phyloP scores from a whole-genome alignment of 495 filamentous ascomycete genomes.

The Apiosordaria backusii region DNA sequence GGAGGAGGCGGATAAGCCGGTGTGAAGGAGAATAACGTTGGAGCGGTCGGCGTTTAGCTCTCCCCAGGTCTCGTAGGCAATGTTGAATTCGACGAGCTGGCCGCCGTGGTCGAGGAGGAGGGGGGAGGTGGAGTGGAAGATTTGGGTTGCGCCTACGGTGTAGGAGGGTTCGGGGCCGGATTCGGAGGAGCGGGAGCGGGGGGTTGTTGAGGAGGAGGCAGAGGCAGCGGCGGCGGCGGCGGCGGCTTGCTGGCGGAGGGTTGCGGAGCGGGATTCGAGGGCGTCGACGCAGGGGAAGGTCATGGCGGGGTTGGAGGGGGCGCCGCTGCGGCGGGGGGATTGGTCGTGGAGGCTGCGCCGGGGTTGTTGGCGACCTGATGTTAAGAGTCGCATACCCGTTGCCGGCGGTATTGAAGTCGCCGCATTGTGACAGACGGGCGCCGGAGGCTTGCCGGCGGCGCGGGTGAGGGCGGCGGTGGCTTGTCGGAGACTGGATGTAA shows the following conservation, averaged over 20 bases:
- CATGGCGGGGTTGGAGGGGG: slow-evolving; percentile 80
- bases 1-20: slow-evolving; percentile 89
- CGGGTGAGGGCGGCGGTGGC: slow-evolving; percentile 14
- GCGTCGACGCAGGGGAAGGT: slow-evolving; percentile 94
- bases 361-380: slow-evolving; percentile 1
- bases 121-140: slow-evolving; percentile 68
- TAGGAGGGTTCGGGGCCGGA: slow-evolving; percentile 90
- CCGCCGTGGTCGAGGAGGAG: slow-evolving; percentile 93
- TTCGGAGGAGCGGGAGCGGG: not conserved
- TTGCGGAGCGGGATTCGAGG: slow-evolving; percentile 76
- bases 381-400: slow-evolving; percentile 13
- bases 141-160: slow-evolving; percentile 75
- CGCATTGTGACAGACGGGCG: slow-evolving; percentile 13
- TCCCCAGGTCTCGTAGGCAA: slow-evolving; percentile 96
- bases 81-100: slow-evolving; percentile 74
- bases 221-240: slow-evolving; percentile 47
- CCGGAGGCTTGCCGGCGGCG: not conserved
- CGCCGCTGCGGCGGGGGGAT: slow-evolving; percentile 36
- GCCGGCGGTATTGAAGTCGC: not conserved
- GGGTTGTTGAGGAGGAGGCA: too few species aligned
- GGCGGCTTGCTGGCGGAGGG: slow-evolving; percentile 53
- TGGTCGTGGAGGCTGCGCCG: slow-evolving; percentile 33
- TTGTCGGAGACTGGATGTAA: slow-evolving; percentile 16
- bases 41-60: slow-evolving; percentile 72
- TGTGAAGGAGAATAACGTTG: slow-evolving; percentile 91